phyloP scores from a whole-genome alignment of 805 yeast genomes.

The Tetrapisispora phaffii region DNA sequence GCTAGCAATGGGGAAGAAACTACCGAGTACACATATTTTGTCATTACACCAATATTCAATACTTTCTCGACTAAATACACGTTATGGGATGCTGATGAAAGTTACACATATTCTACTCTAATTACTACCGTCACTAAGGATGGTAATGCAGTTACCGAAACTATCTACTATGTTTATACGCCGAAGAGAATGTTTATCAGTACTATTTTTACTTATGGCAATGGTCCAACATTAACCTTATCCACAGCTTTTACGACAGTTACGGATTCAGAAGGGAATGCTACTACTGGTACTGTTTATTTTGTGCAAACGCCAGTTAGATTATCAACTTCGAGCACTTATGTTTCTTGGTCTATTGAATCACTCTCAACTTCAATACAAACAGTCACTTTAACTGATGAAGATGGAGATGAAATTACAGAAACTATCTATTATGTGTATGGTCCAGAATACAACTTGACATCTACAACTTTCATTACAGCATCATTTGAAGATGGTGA shows the following conservation, averaged over 20 bases:
- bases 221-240: neutral
- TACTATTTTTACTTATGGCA: neutral
- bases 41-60: no score
- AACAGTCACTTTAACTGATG: slow-evolving; percentile 3
- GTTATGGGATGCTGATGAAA: neutral
- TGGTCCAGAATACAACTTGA: no score
- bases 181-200: neutral
- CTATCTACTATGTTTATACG: neutral
- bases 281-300: slow-evolving; percentile 3
- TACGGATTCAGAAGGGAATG: slow-evolving; percentile 1
- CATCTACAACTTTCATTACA: no score
- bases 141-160: neutral
- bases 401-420: slow-evolving; percentile 5
- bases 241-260: neutral
- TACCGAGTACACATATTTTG: no score
- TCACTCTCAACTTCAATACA: slow-evolving; percentile 3
- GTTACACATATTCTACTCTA: slow-evolving; percentile 4
- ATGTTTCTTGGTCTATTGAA: neutral
- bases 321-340: neutral
- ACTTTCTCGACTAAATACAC: no score
- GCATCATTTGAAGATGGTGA: no score
- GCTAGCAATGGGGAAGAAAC: no score
- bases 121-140: slow-evolving; percentile 2
- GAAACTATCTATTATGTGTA: slow-evolving; percentile 2
- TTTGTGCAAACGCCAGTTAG: slow-evolving; percentile 10